Percentiles rank a stretch among this genome's conserved stretches.
Evolutionary conservation across 371 early-diverging fungal species (phyloP).

Genomic region (Mucor racemosus): DNA sequence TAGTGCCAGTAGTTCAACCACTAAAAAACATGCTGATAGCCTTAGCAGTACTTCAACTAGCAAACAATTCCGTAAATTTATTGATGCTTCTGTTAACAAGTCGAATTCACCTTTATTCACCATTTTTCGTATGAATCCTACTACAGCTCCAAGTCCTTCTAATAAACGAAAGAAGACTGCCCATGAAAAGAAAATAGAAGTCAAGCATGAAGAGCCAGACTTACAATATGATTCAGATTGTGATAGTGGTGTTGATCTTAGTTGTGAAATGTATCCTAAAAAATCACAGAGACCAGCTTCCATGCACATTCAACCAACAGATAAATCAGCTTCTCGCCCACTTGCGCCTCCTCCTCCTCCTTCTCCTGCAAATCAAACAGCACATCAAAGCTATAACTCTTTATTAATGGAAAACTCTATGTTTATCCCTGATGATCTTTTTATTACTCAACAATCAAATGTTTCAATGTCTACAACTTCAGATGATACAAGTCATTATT

Average conservation of each 20-base stretch:
- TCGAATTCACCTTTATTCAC: constrained; percentile 18
- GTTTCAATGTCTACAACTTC: background rate
- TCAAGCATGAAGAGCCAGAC: background rate
- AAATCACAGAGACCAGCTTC: background rate
- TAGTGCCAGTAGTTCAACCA: background rate
- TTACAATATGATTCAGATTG: constrained; percentile 25
- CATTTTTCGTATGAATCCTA: constrained; percentile 27
- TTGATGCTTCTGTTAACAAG: constrained; percentile 1
- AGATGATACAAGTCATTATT: background rate
- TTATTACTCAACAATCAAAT: background rate
- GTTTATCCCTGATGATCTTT: background rate
- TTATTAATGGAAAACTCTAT: background rate
- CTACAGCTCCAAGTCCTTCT: background rate
- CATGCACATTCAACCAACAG: background rate
- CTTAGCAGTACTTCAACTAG: background rate
- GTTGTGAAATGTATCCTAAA: background rate
- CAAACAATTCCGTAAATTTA: constrained; percentile 8
- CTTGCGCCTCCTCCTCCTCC: background rate
- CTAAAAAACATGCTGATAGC: background rate
- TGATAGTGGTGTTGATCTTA: constrained; percentile 29
- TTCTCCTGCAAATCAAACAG: background rate
- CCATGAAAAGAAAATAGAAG: background rate
- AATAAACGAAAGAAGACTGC: background rate
- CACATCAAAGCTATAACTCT: background rate
- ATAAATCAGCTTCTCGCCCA: background rate